These are phyloP conservation scores for Mycotypha africana DNA, from an alignment of 371 early-diverging fungal genomes.

Conservation along the genomic window DNA sequence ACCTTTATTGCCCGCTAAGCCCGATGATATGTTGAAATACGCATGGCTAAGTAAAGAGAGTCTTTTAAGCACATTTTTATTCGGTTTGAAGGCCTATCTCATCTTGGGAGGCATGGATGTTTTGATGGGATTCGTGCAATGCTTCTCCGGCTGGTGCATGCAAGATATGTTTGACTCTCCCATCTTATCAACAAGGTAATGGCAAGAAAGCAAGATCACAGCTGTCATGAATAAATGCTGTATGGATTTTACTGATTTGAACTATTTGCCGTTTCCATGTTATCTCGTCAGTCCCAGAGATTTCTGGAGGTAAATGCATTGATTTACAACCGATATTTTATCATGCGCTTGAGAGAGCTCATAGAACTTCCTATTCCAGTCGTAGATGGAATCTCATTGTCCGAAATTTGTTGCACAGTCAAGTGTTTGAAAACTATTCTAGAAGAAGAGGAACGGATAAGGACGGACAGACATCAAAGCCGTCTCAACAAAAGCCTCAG, in stretches of 20 bases:
- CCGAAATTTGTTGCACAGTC: slow-evolving; percentile 24
- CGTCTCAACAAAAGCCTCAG: background rate
- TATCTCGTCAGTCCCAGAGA: slow-evolving; percentile 23
- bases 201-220: too few relatives aligned
- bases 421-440: slow-evolving; percentile 14
- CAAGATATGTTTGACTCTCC: slow-evolving; percentile 21
- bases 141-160: slow-evolving; percentile 12
- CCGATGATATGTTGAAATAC: slow-evolving; percentile 7
- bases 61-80: slow-evolving; percentile 11
- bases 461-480: background rate
- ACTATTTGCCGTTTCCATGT: too few relatives aligned
- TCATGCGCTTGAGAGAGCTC: too few relatives aligned
- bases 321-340: too few relatives aligned
- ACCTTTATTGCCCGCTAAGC: slow-evolving; percentile 13
- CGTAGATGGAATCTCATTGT: slow-evolving; percentile 32
- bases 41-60: slow-evolving; percentile 12
- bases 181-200: slow-evolving; percentile 7
- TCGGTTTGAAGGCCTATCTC: slow-evolving; percentile 13
- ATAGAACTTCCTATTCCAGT: slow-evolving; percentile 11
- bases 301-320: slow-evolving; percentile 39
- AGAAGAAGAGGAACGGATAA: background rate
- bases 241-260: too few relatives aligned
- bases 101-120: slow-evolving; percentile 13
- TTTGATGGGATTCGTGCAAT: slow-evolving; percentile 8
- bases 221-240: too few relatives aligned